Percentiles rank a stretch among this genome's conserved stretches.
These are phyloP conservation scores for Pichia ethanolica DNA, from an alignment of 805 yeast genomes.

Conservation along the genomic window DNA sequence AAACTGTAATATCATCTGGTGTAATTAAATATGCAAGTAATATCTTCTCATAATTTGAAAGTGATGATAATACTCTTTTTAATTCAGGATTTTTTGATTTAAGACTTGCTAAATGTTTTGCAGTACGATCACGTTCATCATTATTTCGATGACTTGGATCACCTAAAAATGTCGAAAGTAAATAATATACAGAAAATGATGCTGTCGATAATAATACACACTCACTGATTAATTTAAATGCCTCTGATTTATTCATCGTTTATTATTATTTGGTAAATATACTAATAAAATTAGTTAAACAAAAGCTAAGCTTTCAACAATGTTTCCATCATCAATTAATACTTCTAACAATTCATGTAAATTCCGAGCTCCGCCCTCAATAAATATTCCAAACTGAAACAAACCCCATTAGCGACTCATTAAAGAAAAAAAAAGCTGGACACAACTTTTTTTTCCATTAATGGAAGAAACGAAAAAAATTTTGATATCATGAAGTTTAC, in stretches of 20 bases:
- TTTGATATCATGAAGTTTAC: no score
- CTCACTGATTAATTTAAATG: conserved; percentile 64
- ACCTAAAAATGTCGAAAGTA: conserved; percentile 26
- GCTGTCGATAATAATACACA: conserved; percentile 58
- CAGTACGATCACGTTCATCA: conserved; percentile 56
- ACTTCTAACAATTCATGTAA: no score
- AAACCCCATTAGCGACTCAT: no score
- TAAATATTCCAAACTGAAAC: no score
- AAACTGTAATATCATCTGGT: conserved; percentile 73
- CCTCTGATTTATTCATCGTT: conserved; percentile 57
- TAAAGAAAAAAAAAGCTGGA: no score
- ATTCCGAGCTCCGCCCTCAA: no score
- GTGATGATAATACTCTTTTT: conserved; percentile 41
- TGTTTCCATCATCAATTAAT: no score
- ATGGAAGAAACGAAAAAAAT: no score
- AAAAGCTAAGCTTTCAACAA: no score
- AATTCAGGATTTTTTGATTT: conserved; percentile 52
- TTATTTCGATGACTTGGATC: conserved; percentile 37
- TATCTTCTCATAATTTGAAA: conserved; percentile 60
- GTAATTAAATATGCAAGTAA: conserved; percentile 72
- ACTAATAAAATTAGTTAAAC: no score
- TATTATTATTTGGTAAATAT: no score
- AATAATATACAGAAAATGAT: conserved; percentile 46
- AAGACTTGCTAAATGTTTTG: conserved; percentile 49
- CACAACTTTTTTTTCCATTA: no score